Evolutionary conservation across 441 rosid genomes (phyloP).

Genomic region (Mallotus repandus): DNA sequence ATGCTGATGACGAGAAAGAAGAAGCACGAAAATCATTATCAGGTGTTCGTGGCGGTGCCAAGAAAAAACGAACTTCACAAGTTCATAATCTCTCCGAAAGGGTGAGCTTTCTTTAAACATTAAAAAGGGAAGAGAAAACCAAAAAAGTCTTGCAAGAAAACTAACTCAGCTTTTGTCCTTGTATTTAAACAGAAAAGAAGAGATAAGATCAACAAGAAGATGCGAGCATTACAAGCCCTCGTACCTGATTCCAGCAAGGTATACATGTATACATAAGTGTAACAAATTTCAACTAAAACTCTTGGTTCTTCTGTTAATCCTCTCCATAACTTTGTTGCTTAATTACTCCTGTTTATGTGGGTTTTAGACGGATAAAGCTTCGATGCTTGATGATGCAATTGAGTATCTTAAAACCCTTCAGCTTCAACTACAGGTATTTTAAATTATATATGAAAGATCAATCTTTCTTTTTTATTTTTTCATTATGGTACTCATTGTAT

Average conservation of each 20-base stretch:
- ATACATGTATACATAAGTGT: background rate
- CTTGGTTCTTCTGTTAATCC: background rate
- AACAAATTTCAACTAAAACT: background rate
- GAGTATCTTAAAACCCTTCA: slow-evolving; percentile 69
- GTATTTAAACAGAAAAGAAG: slow-evolving; percentile 59
- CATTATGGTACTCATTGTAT: background rate
- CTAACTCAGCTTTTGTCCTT: slow-evolving; percentile 10
- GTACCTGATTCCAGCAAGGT: slow-evolving; percentile 87
- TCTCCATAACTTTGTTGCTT: background rate
- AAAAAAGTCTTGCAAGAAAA: background rate
- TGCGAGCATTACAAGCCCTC: slow-evolving; percentile 75
- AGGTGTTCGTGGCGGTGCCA: slow-evolving; percentile 27
- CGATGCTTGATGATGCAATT: slow-evolving; percentile 70
- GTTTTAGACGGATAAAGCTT: slow-evolving; percentile 59
- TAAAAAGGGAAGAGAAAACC: background rate
- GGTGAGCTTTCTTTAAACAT: slow-evolving; percentile 24
- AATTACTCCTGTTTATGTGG: background rate
- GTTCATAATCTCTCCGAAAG: slow-evolving; percentile 72
- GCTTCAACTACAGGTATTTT: slow-evolving; percentile 65
- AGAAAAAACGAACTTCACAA: slow-evolving; percentile 57
- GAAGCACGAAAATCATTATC: slow-evolving; percentile 32
- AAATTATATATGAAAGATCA: background rate
- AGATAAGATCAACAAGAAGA: slow-evolving; percentile 80
- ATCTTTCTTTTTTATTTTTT: too few relatives aligned
- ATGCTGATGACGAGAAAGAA: slow-evolving; percentile 39